Evolutionary conservation across 1,284 basidiomycete genomes (phyloP), one percentile per base, ranked within the genome.

Genomic region (Peniophora sp.): DNA sequence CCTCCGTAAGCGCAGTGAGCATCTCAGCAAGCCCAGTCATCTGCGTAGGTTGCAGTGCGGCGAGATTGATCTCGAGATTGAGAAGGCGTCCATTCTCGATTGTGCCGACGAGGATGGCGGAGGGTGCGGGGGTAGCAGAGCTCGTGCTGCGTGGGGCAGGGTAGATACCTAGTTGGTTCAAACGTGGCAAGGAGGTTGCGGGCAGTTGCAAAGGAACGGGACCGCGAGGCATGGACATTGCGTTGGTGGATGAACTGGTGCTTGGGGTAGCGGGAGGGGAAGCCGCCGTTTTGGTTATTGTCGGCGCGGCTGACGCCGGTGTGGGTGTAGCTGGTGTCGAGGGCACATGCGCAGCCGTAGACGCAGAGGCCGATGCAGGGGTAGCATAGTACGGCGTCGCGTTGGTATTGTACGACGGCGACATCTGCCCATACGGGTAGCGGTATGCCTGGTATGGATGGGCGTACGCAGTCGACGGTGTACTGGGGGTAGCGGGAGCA

Each of bases 191-290:
- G 1, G 82, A 84, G 16, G 81, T 73, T 1, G 83, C 76, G 16
- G 87, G 87, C 32, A 89, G 68, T 54, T 86, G 82, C 0, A 89
- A 81, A 20, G 87, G 86, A 56, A 89, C 84, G 2, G 84, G 77
- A 16, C 69, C 67, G 6, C 20, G 20, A n/a, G 44, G 23, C 44
- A 45, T 45, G 19, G 38, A 54, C 20, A 61, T 58, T 48, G 66
- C 58, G 19, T 61, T 53, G 16, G 66, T 54, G 44, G 58, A 48
- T 39, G 60, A 49, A 27, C 65, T 55, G 39, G 63, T 19, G 64
- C 61, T 25, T 25, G 61, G 43, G 17, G 55, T 56, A 8, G 59
- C 34, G 17, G 54, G 51, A 41, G 48, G 47, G 35, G 61, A 56
- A 0, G 51, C 25, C 19, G 56, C n/a, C 16, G 48, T 14, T 27